Base-by-base conservation (phyloP, 352 stramenopile genomes). In the Aphanomyces cochlioides region DNA sequence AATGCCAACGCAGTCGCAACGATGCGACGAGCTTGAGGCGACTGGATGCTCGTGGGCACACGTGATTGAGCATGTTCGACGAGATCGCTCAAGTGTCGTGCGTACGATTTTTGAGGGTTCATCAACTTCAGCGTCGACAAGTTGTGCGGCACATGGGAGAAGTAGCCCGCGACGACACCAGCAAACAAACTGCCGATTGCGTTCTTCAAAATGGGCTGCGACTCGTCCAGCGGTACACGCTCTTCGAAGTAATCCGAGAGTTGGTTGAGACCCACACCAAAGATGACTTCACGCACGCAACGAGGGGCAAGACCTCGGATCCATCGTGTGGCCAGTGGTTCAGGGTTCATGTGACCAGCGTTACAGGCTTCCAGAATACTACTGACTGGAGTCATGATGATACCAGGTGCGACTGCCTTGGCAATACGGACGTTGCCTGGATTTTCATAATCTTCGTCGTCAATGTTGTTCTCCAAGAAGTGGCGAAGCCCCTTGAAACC, bases 51-150 rank as follows among this genome's bases (percentile, higher is more conserved):
- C 61, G 78, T 82, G 34, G 88, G 87, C 47, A 95, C 87, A 56
- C 88, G 88, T 65, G 84, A 87, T 70, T 95, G 79, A 38, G 84
- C 88, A 59, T 90, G 84, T n/a, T 77, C 76, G 67, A 93, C 83
- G 58, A 95, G 90, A 72, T 96, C 86, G 66, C 83, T 78, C 82
- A 96, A 92, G 73, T 94, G 88, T 57, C 84, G 77, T 39, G 66
- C 50, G 75, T 96, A 96, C 38, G 78, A 79, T 75, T 95, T 95
- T 68, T 96, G 78, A 36, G 93, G 93, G 75, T 98, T 86, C 80
- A 98, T 90, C 39, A 98, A 80, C 79, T 98, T 98, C 74, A 98
- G 90, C 56, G 92, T 98, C n/a, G 88, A 97, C 19, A 98, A 73
- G 77, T 98, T 98, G 84, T 98, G 94, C 68, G 94, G 94, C 45